These are phyloP conservation scores for Cercospora janseana DNA, from an alignment of 2,329 filamentous ascomycete genomes.

Conservation along the genomic window DNA sequence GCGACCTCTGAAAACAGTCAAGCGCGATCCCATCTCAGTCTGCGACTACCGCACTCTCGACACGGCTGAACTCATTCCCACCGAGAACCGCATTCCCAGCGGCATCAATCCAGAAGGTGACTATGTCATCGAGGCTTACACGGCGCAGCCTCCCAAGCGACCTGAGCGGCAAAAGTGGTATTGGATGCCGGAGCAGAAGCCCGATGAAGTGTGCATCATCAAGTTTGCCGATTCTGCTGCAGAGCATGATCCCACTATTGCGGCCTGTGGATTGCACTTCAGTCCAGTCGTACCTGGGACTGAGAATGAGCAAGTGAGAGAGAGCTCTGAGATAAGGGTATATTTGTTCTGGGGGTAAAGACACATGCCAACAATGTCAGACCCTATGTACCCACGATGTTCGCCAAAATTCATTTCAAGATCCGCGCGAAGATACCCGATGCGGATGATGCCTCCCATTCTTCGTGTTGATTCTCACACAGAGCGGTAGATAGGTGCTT, in stretches of 20 bases:
- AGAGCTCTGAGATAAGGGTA: slow-evolving; percentile 22
- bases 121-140: slow-evolving; percentile 22
- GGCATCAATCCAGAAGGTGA: slow-evolving; percentile 17
- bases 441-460: no score
- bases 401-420: no score
- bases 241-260: slow-evolving; percentile 13
- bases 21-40: slow-evolving; percentile 24
- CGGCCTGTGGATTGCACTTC: slow-evolving; percentile 20
- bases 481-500: slow-evolving; percentile 15
- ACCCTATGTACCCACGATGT: no score
- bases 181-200: slow-evolving; percentile 23
- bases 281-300: slow-evolving; percentile 19
- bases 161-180: slow-evolving; percentile 24
- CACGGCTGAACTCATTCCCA: slow-evolving; percentile 18
- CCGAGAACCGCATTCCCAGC: slow-evolving; percentile 21
- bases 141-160: slow-evolving; percentile 14
- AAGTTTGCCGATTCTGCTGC: slow-evolving; percentile 24
- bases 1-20: slow-evolving; percentile 24
- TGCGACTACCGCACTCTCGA: slow-evolving; percentile 21
- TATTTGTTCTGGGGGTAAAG: slow-evolving; percentile 24
- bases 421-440: no score
- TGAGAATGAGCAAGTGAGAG: slow-evolving; percentile 16
- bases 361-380: not conserved
- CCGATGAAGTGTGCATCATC: slow-evolving; percentile 23
- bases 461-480: slow-evolving; percentile 12